Evolutionary conservation across 306 rosid genomes (phyloP).

Genomic region (Malus sieversii): DNA sequence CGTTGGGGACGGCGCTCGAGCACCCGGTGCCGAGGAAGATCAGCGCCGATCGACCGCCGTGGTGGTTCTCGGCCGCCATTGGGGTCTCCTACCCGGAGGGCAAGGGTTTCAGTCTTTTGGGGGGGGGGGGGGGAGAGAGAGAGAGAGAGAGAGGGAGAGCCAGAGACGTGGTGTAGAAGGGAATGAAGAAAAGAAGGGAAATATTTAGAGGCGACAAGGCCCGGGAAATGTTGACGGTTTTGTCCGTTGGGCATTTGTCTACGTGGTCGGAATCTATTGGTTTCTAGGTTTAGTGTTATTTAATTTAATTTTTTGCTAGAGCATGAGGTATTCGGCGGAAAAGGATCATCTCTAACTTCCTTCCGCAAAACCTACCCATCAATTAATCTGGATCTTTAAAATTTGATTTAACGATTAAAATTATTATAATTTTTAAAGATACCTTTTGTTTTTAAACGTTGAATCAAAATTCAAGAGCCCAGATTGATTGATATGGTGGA

Average conservation of each 20-base stretch:
- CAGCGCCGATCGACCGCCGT: slow-evolving; percentile 47
- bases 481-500: no score
- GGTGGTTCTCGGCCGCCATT: slow-evolving; percentile 39
- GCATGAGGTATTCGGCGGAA: no score
- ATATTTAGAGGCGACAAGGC: not conserved
- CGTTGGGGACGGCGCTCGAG: slow-evolving; percentile 79
- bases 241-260: not conserved
- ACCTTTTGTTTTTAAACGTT: no score
- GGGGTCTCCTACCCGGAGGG: not conserved
- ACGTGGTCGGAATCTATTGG: not conserved
- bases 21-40: slow-evolving; percentile 92
- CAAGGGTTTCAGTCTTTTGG: not conserved
- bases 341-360: fast-evolving
- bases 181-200: not conserved
- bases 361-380: no score
- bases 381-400: fast-evolving
- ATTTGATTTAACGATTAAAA: no score
- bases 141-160: not conserved
- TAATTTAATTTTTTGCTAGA: no score
- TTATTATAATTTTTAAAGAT: no score
- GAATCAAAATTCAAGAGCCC: no score
- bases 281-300: no score
- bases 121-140: no score
- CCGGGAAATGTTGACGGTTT: not conserved
- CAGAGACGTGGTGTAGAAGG: not conserved